Conservation (phyloP, 768 basidiomycete genomes). For the Russula ochroleuca region DNA sequence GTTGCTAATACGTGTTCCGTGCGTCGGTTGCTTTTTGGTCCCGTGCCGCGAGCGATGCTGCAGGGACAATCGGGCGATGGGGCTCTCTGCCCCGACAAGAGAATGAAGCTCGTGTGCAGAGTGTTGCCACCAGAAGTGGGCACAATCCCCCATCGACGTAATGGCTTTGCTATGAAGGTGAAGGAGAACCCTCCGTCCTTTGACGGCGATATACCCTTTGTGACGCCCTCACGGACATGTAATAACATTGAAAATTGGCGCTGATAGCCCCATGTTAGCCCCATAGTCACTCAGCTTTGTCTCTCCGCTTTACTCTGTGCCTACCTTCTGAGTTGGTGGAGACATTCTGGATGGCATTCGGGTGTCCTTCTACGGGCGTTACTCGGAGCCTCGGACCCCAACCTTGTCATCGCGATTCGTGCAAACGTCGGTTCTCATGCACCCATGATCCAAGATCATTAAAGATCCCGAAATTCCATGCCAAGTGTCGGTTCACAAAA, state of each 20-base stretch:
- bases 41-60: background rate
- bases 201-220: slow-evolving; percentile 37
- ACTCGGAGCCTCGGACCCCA: background rate
- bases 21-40: background rate
- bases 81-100: slow-evolving; percentile 43
- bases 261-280: background rate
- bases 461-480: background rate
- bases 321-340: slow-evolving; percentile 47
- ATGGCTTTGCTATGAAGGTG: slow-evolving; percentile 35
- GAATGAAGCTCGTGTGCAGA: slow-evolving; percentile 43
- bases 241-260: background rate
- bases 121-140: slow-evolving; percentile 41
- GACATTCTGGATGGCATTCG: slow-evolving; percentile 46
- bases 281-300: slow-evolving; percentile 49
- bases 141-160: slow-evolving; percentile 35
- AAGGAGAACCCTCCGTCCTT: slow-evolving; percentile 37
- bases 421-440: background rate
- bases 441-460: background rate
- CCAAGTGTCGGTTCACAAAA: background rate
- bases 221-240: slow-evolving; percentile 38
- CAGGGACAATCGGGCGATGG: slow-evolving; percentile 46
- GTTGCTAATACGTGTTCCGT: background rate
- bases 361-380: background rate
- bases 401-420: background rate
- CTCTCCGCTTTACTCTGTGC: slow-evolving; percentile 56